Base-by-base conservation (phyloP, 345 rosid species). In the Brassica cretica region DNA sequence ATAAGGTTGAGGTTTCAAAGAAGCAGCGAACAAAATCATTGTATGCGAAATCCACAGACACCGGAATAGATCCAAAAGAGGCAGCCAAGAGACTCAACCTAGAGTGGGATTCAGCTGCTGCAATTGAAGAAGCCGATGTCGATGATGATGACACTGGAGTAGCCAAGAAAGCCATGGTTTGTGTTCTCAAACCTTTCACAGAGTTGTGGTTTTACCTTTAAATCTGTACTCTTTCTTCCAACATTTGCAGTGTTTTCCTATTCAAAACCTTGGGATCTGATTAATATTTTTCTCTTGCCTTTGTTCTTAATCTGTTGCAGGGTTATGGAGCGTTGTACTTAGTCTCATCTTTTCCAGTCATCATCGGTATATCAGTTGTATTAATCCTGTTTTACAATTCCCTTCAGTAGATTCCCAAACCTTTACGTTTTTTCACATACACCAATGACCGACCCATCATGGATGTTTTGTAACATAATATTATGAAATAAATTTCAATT, bases 71-170 rank as follows among this genome's bases (percentile, higher is more conserved):
- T 83, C 97, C 90, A 64, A 79, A 83, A 80, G 89, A 87, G 70
- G 98, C 90, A 76, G 95, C 99, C 16, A 90, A 90, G 87, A 92
- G 94, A 88, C 84, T 95, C 76, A 90, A 95, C 58, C 12, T 91
- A 29, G 98, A 95, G 25, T 95, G 97, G 96, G 98, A 95, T 86
- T 82, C 97, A 80, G 98, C 97, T 71, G 98, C 99, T 79, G 89
- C 92, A 70, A 89, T 92, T 80, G 91, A 89, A 67, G 93, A 88
- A 15, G 82, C 72, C 46, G 91, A 84, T 37, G 69, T 9, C 4
- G 82, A 70, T 24, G 85, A 70, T 24, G 85, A 90, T 63, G 93
- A 88, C 25, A 60, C 86, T 60, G 92, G 90, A 73, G 90, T 89
- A 74, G 93, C 91, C 8, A 93, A 90, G 37, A 16, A 91, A 71